Evolutionary conservation across 2,329 filamentous ascomycete species (phyloP), one percentile per base, ranked within the genome.

Genomic region (Orbilia ellipsospora): DNA sequence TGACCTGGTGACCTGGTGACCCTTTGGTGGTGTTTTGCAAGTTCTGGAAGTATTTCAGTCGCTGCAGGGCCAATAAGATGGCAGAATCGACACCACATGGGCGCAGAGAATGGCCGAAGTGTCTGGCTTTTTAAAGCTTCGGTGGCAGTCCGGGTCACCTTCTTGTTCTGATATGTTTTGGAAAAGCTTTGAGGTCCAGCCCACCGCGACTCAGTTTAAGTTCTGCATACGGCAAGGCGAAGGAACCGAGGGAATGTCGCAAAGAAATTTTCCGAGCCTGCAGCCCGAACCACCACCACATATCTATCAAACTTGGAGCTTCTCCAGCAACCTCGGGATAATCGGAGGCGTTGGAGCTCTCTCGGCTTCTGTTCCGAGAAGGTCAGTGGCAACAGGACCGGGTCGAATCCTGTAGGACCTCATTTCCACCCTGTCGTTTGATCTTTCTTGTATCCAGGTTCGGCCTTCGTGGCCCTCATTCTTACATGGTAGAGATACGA

Each of bases 181-280:
- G 72, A 69, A 63, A 62, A 18, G 20, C 3, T 28, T 40, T 31
- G 44, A 48, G 44, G 44, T 18, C 42, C 42, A 12, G 42, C 42
- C 42, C 12, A 15, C 42, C 7, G 64, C 56, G 51, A 57, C 36
- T 55, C 56, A 50, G 36, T 61, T 52, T 59, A 55, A 59, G 66
- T 64, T 63, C 67, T 72, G 60, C 51, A 54, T 54, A n/a, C 45
- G 45, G 65, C 23, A 52, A 50, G 60, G 26, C 60, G 36, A 40
- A 60, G 52, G 64, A 52, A 52, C 67, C 48, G 59, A 65, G 52
- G 52, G 55, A 55, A 61, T 63, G 63, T 64, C 59, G 57, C 64
- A 65, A 64, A 68, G 64, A 69, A 75, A 75, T 75, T 65, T 65
- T 75, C 72, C 72, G 64, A 68, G 54, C 1, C 3, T 55, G 45